Percentiles rank a stretch among this genome's conserved stretches.
phyloP scores from a whole-genome alignment of 208 protist species.

The Crithidia fasciculata region DNA sequence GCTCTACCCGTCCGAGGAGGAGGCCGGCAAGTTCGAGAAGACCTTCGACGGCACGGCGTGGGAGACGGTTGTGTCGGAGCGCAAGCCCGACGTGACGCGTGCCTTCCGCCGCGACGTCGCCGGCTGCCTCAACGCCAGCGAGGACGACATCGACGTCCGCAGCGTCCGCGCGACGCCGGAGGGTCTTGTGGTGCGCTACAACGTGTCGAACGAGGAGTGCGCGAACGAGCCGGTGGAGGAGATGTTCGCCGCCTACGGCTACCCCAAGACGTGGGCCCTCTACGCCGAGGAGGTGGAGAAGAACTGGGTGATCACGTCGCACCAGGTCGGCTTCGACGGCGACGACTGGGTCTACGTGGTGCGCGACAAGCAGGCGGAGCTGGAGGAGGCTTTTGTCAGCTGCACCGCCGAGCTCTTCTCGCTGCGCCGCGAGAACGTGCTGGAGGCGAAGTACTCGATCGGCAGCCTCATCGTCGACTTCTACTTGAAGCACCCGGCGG shows the following conservation, averaged over 20 bases:
- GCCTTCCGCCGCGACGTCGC: constrained; percentile 49
- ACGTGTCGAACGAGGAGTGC: constrained; percentile 30
- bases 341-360: constrained; percentile 73
- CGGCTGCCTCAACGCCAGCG: constrained; percentile 25
- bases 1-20: constrained; percentile 41
- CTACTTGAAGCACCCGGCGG: constrained; percentile 44
- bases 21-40: constrained; percentile 35
- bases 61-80: constrained; percentile 22
- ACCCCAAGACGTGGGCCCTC: constrained; percentile 52
- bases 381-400: constrained; percentile 37
- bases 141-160: constrained; percentile 34
- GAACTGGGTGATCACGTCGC: constrained; percentile 44
- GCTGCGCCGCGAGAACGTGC: constrained; percentile 43
- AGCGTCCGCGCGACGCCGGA: constrained; percentile 27
- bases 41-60: constrained; percentile 34
- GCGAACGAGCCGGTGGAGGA: constrained; percentile 24
- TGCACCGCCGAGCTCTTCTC: constrained; percentile 42
- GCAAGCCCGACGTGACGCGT: constrained; percentile 29
- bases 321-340: constrained; percentile 77
- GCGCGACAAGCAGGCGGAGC: constrained; percentile 34
- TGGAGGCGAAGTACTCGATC: constrained; percentile 20
- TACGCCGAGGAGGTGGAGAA: constrained; percentile 38
- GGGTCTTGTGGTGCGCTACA: constrained; percentile 40
- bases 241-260: constrained; percentile 39
- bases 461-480: constrained; percentile 58